Conservation (phyloP, 2,329 filamentous ascomycete species). For the Colletotrichum orbiculare region DNA sequence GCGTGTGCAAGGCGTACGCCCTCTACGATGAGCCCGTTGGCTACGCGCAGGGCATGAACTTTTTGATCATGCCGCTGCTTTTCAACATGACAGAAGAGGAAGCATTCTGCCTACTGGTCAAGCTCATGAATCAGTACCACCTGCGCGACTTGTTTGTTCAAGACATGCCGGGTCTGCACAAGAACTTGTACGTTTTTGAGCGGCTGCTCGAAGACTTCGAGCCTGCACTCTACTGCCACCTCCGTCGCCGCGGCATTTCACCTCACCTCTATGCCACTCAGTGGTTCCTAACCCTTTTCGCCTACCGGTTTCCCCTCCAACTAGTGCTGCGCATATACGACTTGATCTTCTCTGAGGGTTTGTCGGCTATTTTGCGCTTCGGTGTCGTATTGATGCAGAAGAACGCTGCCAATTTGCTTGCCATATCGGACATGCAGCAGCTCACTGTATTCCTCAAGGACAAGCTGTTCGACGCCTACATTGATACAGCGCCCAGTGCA, state of each 20-base stretch:
- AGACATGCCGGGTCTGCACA: constrained; percentile 96
- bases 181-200: constrained; percentile 95
- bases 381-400: constrained; percentile 97
- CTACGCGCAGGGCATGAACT: constrained; percentile 99
- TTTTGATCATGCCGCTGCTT: constrained; percentile 93
- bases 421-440: constrained; percentile 90
- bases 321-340: constrained; percentile 97
- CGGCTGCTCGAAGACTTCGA: constrained; percentile 92
- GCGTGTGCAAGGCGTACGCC: constrained; percentile 96
- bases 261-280: constrained; percentile 97
- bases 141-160: constrained; percentile 92
- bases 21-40: constrained; percentile 94
- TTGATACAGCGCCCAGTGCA: constrained; percentile 92
- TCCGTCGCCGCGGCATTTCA: constrained; percentile 86
- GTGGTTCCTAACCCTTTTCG: constrained; percentile 99
- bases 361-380: constrained; percentile 94
- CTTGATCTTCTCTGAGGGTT: constrained; percentile 90
- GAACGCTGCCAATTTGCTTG: constrained; percentile 81
- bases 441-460: constrained; percentile 94
- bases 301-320: constrained; percentile 96
- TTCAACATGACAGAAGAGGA: constrained; percentile 99
- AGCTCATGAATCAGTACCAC: constrained; percentile 96
- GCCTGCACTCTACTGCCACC: constrained; percentile 93
- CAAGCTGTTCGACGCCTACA: constrained; percentile 94
- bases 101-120: constrained; percentile 91